Evolutionary conservation across 2,329 filamentous ascomycete genomes (phyloP).

Genomic region (Neonectria faginata): DNA sequence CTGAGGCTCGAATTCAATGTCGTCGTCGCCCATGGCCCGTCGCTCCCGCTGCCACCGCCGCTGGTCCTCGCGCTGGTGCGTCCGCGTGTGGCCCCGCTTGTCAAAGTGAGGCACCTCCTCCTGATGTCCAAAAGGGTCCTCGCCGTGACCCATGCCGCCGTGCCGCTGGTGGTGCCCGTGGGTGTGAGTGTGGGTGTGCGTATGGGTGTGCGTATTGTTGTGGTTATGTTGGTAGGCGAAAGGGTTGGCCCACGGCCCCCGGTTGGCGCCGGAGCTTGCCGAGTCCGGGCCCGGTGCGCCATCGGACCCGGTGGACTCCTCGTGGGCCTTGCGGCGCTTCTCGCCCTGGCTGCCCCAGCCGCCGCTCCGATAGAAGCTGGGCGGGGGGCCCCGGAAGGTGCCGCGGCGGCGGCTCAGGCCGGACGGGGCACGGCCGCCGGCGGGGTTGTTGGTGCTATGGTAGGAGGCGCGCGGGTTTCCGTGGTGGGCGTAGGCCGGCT

Average conservation of each 20-base stretch:
- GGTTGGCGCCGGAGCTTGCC: constrained; percentile 10
- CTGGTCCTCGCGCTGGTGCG: constrained; percentile 74
- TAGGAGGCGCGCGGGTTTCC: constrained; percentile 59
- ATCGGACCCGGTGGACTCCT: constrained; percentile 51
- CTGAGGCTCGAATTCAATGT: constrained; percentile 56
- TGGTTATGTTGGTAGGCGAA: constrained; percentile 29
- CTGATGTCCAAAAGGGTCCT: constrained; percentile 59
- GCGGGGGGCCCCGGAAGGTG: constrained; percentile 86
- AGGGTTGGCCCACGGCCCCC: constrained; percentile 42
- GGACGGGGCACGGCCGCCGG: constrained; percentile 81
- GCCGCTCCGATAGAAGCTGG: constrained; percentile 86
- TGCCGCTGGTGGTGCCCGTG: constrained; percentile 23
- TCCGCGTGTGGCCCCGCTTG: constrained; percentile 75
- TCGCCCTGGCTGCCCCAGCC: constrained; percentile 77
- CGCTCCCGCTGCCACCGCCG: constrained; percentile 52
- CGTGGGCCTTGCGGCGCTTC: constrained; percentile 68
- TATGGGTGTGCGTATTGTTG: not conserved
- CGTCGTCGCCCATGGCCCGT: constrained; percentile 54
- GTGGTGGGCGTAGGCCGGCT: constrained; percentile 47
- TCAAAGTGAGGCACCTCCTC: constrained; percentile 83
- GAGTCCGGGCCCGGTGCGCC: constrained; percentile 1
- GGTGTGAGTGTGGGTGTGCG: too few species aligned
- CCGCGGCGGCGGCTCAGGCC: constrained; percentile 82
- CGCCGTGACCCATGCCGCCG: constrained; percentile 70
- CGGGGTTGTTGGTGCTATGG: constrained; percentile 71